A percentile compares a stretch with the other conserved stretches of the same genome.
Conservation (phyloP, 139 green algal species). For the Cymbomonas tetramitiformis region DNA sequence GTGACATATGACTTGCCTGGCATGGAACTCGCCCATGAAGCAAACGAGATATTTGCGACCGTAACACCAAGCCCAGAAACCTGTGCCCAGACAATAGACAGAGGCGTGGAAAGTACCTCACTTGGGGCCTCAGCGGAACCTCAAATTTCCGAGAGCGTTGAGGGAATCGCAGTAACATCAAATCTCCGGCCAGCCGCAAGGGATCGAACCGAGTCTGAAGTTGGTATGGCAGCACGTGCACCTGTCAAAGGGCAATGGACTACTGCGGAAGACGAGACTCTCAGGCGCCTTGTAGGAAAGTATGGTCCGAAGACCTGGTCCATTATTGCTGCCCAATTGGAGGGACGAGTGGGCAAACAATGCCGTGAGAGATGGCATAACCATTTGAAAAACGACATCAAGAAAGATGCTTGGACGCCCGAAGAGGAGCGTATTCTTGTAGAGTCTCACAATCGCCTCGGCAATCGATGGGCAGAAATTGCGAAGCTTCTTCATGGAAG, state of each 20-base stretch:
- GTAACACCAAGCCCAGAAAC: too few species aligned
- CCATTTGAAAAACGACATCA: slow-evolving; percentile 51
- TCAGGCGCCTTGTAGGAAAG: slow-evolving; percentile 36
- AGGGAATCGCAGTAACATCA: too few species aligned
- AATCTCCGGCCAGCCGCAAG: too few species aligned
- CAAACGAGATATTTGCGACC: too few species aligned
- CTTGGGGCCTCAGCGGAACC: too few species aligned
- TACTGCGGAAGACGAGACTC: slow-evolving; percentile 37
- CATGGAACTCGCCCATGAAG: too few species aligned
- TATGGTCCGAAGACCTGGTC: slow-evolving; percentile 42
- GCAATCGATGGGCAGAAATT: slow-evolving; percentile 70
- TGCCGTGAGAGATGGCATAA: slow-evolving; percentile 59
- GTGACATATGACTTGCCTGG: too few species aligned
- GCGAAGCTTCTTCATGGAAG: slow-evolving; percentile 50
- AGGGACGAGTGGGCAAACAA: slow-evolving; percentile 53
- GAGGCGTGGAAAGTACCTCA: too few species aligned
- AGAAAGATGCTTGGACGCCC: slow-evolving; percentile 35
- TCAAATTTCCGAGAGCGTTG: too few species aligned
- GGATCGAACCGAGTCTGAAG: too few species aligned
- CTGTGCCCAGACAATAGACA: too few species aligned
- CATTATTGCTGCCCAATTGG: slow-evolving; percentile 38
- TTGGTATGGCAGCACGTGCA: too few species aligned
- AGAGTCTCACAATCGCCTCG: slow-evolving; percentile 8
- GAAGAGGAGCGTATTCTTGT: slow-evolving; percentile 19
- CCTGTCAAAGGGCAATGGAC: slow-evolving; percentile 70